Conservation (phyloP, 306 rosid genomes). For the Vigna reflexopilosa region DNA sequence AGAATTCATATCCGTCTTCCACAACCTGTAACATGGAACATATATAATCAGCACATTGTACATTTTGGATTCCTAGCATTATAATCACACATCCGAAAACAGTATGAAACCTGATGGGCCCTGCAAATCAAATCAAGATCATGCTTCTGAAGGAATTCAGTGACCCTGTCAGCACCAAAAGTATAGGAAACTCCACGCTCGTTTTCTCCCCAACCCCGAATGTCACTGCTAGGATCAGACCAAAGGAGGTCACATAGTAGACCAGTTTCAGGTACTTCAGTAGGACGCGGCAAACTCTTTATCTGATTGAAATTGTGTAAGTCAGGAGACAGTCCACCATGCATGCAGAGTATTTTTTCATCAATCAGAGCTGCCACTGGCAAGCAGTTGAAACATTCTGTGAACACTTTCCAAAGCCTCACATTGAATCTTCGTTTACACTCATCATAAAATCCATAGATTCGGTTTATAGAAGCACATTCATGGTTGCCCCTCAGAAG, state of each 20-base stretch:
- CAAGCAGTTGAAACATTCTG: conserved; percentile 89
- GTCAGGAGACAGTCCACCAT: conserved; percentile 90
- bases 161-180: conserved; percentile 73
- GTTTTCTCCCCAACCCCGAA: conserved; percentile 75
- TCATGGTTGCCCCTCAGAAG: conserved; percentile 95
- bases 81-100: conserved; percentile 2
- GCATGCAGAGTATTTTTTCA: conserved; percentile 88
- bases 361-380: conserved; percentile 89
- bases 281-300: conserved; percentile 61
- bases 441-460: conserved; percentile 92
- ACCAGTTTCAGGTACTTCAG: conserved; percentile 77
- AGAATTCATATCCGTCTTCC: conserved; percentile 95
- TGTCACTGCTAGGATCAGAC: conserved; percentile 81
- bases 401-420: conserved; percentile 76
- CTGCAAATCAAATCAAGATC: conserved; percentile 85
- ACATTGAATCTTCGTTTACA: conserved; percentile 81
- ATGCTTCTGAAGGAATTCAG: conserved; percentile 66
- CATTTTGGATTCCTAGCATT: conserved; percentile 11
- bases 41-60: conserved; percentile 29
- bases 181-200: conserved; percentile 91
- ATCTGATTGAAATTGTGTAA: conserved; percentile 67
- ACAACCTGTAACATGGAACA: conserved; percentile 66
- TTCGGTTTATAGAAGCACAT: conserved; percentile 90
- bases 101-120: conserved; percentile 79
- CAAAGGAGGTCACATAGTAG: conserved; percentile 86